Conservation (phyloP, 768 basidiomycete species). For the Gelatoporia subvermispora region DNA sequence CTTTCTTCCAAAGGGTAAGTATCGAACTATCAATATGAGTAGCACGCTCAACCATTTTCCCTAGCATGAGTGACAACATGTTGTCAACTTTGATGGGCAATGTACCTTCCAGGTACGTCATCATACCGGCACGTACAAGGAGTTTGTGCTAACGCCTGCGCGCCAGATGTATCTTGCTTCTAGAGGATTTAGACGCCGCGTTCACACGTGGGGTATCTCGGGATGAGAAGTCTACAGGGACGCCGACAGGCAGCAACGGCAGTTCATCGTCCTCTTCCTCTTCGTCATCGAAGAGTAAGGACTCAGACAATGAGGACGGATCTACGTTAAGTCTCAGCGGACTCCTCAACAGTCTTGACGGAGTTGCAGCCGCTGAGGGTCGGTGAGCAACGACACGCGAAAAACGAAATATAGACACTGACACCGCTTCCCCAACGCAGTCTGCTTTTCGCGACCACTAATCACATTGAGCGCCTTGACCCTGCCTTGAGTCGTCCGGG, state of each 20-base stretch:
- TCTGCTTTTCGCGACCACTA: conserved; percentile 87
- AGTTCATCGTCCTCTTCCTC: conserved; percentile 34
- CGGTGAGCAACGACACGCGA: conserved; percentile 45
- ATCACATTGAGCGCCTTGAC: conserved; percentile 91
- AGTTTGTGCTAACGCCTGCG: conserved; percentile 12
- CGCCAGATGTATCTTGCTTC: conserved; percentile 79
- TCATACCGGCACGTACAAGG: conserved; percentile 5
- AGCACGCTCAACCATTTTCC: conserved; percentile 12
- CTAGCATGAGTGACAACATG: conserved; percentile 87
- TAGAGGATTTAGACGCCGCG: conserved; percentile 91
- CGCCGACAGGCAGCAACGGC: conserved; percentile 47
- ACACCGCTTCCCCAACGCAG: conserved; percentile 35
- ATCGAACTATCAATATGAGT: conserved; percentile 4
- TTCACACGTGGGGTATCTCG: conserved; percentile 86
- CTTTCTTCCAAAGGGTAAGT: conserved; percentile 79
- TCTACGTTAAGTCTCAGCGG: conserved; percentile 84
- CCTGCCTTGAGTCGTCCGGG: conserved; percentile 85
- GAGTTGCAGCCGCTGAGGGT: conserved; percentile 81
- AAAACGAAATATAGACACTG: neutral
- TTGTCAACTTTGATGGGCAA: conserved; percentile 83
- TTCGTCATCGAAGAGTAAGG: conserved; percentile 27
- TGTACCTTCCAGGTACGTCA: conserved; percentile 71
- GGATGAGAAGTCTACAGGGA: conserved; percentile 73
- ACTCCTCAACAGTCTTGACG: conserved; percentile 80
- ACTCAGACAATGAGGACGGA: conserved; percentile 55